Base-by-base conservation (phyloP, 805 yeast genomes). In the Candida nonsorbophila region DNA sequence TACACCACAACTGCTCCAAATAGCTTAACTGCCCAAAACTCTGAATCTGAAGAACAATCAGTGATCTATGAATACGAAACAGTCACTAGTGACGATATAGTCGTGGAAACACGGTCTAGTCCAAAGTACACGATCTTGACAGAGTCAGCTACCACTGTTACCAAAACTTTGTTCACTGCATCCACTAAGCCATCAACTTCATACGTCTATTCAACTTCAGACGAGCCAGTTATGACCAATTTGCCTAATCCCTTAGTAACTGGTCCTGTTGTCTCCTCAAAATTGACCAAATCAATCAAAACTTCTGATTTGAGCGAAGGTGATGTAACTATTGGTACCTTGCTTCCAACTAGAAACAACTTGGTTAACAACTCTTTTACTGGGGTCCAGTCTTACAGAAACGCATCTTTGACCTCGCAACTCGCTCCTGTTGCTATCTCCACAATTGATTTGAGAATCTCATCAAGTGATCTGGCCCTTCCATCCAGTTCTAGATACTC, bases 171-270 rank as follows among this genome's bases (percentile, higher is more conserved):
- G 14, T 55, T 42, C 34, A 31, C 29, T 13, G 55, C 60, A 7
- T 40, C 61, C 2, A 37, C 41, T 5, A 43, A 47, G 3, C 55
- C 55, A 7, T 27, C 44, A 7, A 42, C 53, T 5, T 35, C 43
- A 2, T 47, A 35, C 29, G 34, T 29, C 4, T 44, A 49, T 11
- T 19, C 43, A 10, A 45, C 53, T 14, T 24, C 45, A 3, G 27
- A 29, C 13, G 45, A 38, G 29, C 29, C 55, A 14, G 28, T 52
- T 18, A 29, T 53, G 7, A 33, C 40, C 6, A 53, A 59, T 3
- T 22, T 33, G 17, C 29, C 30, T 17, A 38, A 59, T 30, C 67
- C 67, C 13, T 45, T 62, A 38, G 33, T 46, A 22, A 46, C 62
- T 5, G 40, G 47, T 10, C 24, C 49, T 19, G 51, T 42, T 6